Evolutionary conservation across 2,329 filamentous ascomycete genomes (phyloP), one percentile per base, ranked within the genome.

Genomic region (Venturia effusa): DNA sequence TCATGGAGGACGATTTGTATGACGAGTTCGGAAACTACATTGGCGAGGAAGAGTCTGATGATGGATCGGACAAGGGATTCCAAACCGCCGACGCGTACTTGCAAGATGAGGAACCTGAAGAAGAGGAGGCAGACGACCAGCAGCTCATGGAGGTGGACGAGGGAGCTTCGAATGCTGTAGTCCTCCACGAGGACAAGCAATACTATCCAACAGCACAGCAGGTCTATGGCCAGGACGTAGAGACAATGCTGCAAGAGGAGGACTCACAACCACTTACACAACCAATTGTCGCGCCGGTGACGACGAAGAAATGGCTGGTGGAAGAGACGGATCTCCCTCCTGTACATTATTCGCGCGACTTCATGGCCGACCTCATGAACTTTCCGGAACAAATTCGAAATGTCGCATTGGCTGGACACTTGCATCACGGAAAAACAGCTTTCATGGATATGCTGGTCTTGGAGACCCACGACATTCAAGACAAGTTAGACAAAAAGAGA

Each of bases 11-110:
- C 81, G 92, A 97, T 77, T 86, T 97, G 70, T 97, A 97, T 76
- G 93, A 97, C 79, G 93, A 97, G 90, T 97, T 97, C 79, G 93
- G 93, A 73, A 97, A 97, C 80, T 97, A 94, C 78, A 96, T 97
- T 74, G 94, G 94, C 73, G 94, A 97, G 77, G 90, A 90, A 74
- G 88, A 88, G 75, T 94, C 90, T 64, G 92, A 96, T 73, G 88
- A 89, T 72, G 93, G 92, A 72, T 93, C 90, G 70, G 86, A 91
- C 73, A 84, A 88, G 74, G 84, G 86, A 69, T 87, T 89, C 75
- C 85, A 86, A 65, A 84, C 84, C 72, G 88, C 88, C 71, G 96
- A 96, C 75, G 88, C 85, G 67, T 83, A 87, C 70, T 81, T 90
- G 70, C 88, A 93, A 67, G 88, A 86, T 65, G 85, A 84, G 22